Evolutionary conservation across 371 early-diverging fungal species (phyloP).

Genomic region (Catenaria anguillulae): DNA sequence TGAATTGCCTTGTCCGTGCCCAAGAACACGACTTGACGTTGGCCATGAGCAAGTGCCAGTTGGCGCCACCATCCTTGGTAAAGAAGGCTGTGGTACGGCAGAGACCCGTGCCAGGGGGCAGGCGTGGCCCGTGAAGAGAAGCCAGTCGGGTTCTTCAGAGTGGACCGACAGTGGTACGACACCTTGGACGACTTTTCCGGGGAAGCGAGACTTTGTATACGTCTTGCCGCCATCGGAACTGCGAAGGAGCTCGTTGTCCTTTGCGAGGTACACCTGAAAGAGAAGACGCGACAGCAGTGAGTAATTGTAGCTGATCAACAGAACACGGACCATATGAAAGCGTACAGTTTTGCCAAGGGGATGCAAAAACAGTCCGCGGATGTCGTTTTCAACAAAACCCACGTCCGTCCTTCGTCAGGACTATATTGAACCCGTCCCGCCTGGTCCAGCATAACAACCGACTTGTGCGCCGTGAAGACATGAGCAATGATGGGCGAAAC

Average conservation of each 20-base stretch:
- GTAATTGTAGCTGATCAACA: no score
- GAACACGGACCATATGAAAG: no score
- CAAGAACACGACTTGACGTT: constrained; percentile 33
- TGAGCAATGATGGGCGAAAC: background rate
- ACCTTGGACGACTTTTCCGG: constrained; percentile 14
- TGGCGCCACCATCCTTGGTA: constrained; percentile 23
- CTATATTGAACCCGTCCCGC: background rate
- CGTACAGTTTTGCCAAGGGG: no score
- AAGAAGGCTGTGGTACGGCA: constrained; percentile 23
- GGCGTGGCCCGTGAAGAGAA: constrained; percentile 14
- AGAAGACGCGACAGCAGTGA: no score
- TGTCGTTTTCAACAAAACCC: background rate
- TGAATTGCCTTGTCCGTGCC: constrained; percentile 23
- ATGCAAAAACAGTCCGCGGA: no score
- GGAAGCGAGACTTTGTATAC: constrained; percentile 12
- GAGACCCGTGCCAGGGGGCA: background rate
- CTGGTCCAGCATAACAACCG: background rate
- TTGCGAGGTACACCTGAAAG: constrained; percentile 43
- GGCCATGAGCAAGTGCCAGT: constrained; percentile 22
- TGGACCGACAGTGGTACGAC: constrained; percentile 18
- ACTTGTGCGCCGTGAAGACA: background rate
- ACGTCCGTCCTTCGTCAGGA: background rate
- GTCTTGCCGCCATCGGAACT: constrained; percentile 22
- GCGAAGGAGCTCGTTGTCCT: constrained; percentile 15
- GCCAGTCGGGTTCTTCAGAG: constrained; percentile 17